Evolutionary conservation across 176 grass and related monocot genomes (phyloP), one percentile per base, ranked within the genome.

Genomic region (Bonia amplexicaulis): DNA sequence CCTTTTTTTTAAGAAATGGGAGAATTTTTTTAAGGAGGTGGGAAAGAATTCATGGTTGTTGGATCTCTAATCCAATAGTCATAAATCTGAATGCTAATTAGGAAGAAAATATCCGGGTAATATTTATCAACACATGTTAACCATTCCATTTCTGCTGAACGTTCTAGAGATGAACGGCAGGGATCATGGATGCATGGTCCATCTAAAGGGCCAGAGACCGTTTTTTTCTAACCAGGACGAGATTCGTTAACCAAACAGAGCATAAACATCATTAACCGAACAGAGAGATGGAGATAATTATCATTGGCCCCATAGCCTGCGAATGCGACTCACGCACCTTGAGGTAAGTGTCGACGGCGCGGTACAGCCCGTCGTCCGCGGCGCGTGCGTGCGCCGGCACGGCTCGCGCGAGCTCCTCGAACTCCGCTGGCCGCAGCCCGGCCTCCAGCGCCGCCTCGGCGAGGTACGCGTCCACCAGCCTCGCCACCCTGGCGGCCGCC

Each of bases 311-410:
- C 40, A 48, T 48, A 20, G 37, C 53, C 35, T 78, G 63, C 51
- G 0, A 46, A 66, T 66, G 16, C 3, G 22, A 44, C 7, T 39
- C 63, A 88, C 82, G 80, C 46, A 97, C 95, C 89, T 97, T 97
- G 67, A 97, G 90, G 51, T 86, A 97, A 25, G 95, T 97, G 91
- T 97, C 95, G 52, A 97, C 73, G 82, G 95, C 95, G 64, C 92
- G 90, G 85, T 97, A 97, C 81, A 97, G 80, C 1, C 92, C 90
- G 65, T 97, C 95, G 66, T 92, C 90, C 25, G 74, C 82, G 25
- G 88, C 87, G 29, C 92, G 92, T 2, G 92, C 92, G 51, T 93
- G 87, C 23, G 77, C 71, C 10, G 95, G 92, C 16, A 94, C 79
- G 20, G 92, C 88, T 45, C 67, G 85, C 12, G 90, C 95, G 42